Percentiles rank a stretch among this genome's conserved stretches.
These are phyloP conservation scores for Vigna mungo DNA, from an alignment of 306 rosid genomes.

Conservation along the genomic window DNA sequence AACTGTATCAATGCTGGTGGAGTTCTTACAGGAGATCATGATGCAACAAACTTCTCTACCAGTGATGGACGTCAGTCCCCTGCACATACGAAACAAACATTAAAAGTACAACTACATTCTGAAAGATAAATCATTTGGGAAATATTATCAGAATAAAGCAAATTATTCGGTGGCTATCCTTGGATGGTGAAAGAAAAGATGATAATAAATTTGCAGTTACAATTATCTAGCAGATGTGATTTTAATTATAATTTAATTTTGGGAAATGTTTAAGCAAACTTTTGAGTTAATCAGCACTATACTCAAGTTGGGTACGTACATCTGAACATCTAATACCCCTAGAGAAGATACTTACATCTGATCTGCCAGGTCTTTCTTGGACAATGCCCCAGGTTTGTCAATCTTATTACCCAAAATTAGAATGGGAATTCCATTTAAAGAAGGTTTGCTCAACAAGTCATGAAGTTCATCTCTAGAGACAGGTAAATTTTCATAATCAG, in stretches of 20 bases:
- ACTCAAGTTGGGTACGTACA: background rate
- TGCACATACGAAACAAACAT: constrained; percentile 45
- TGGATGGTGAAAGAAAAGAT: no score
- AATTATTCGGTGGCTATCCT: no score
- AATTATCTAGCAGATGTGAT: background rate
- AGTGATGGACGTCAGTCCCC: constrained; percentile 66
- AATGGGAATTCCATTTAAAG: constrained; percentile 66
- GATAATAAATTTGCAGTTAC: background rate
- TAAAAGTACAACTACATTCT: background rate
- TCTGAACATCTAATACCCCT: constrained; percentile 1
- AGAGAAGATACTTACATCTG: constrained; percentile 60
- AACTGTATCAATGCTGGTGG: constrained; percentile 66
- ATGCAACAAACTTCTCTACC: constrained; percentile 74
- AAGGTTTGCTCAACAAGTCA: constrained; percentile 66
- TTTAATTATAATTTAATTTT: background rate
- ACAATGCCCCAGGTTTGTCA: constrained; percentile 65
- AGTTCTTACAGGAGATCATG: constrained; percentile 80
- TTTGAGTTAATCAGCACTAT: constrained; percentile 11
- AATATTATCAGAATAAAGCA: constrained; percentile 13
- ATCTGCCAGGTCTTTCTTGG: constrained; percentile 60
- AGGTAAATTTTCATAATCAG: constrained; percentile 60
- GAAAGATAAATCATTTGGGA: constrained; percentile 15
- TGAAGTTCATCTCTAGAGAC: constrained; percentile 71
- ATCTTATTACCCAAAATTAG: constrained; percentile 71
- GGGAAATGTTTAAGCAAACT: constrained; percentile 21